A percentile compares a stretch with the other conserved stretches of the same genome.
Conservation (phyloP, 805 yeast genomes). For the Candida qinlingensis region DNA sequence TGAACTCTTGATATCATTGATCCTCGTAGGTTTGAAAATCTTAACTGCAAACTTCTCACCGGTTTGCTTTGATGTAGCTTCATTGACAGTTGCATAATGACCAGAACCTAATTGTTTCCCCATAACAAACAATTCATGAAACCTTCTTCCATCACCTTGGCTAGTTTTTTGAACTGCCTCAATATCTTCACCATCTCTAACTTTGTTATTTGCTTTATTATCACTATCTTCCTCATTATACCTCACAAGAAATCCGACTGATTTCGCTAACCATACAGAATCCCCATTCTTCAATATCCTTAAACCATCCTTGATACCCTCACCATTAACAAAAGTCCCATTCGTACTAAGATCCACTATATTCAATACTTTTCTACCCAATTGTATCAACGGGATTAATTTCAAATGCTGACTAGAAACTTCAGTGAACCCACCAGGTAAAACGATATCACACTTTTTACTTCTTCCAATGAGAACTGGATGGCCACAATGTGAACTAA, state of each 20-base stretch:
- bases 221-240: conserved; percentile 18
- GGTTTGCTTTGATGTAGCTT: conserved; percentile 51
- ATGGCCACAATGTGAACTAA: conserved; percentile 27
- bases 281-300: conserved; percentile 30
- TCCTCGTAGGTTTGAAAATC: conserved; percentile 55
- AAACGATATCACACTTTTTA: conserved; percentile 49
- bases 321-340: conserved; percentile 62
- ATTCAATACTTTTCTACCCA: conserved; percentile 25
- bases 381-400: conserved; percentile 32
- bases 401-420: conserved; percentile 64
- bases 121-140: conserved; percentile 45
- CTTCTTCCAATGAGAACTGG: conserved; percentile 46
- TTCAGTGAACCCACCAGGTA: conserved; percentile 42
- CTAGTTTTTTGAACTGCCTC: conserved; percentile 12
- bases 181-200: conserved; percentile 23
- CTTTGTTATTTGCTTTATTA: too few relatives aligned
- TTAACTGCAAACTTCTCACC: conserved; percentile 69
- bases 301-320: conserved; percentile 16
- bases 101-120: conserved; percentile 68
- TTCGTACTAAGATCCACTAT: conserved; percentile 54
- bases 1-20: conserved; percentile 34
- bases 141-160: conserved; percentile 27
- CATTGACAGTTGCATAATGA: conserved; percentile 78
- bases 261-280: conserved; percentile 5
- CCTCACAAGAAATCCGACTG: conserved; percentile 4